A percentile compares a stretch with the other conserved stretches of the same genome.
Evolutionary conservation across 495 filamentous ascomycete genomes (phyloP).

Genomic region (Talaromyces stipitatus): DNA sequence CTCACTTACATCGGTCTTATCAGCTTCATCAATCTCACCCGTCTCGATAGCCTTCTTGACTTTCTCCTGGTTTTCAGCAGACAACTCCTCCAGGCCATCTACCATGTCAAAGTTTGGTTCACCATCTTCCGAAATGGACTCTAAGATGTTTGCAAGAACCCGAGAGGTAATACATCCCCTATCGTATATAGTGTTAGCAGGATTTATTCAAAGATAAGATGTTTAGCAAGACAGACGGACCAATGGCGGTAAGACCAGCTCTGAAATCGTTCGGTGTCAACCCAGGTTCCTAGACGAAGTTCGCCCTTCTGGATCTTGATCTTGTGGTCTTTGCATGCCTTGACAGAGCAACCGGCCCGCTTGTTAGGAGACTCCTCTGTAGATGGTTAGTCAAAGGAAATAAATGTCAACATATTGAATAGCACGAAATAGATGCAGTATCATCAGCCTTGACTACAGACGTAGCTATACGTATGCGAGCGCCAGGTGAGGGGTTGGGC

Average conservation of each 20-base stretch:
- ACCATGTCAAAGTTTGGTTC: conserved; percentile 33
- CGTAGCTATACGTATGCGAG: neutral
- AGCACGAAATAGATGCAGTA: neutral
- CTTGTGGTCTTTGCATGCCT: conserved; percentile 53
- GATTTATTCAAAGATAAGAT: conserved; percentile 8
- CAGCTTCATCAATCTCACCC: conserved; percentile 68
- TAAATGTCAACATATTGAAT: neutral
- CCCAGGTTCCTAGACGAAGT: conserved; percentile 61
- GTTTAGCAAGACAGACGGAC: conserved; percentile 35
- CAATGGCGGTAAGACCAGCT: conserved; percentile 71
- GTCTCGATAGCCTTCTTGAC: conserved; percentile 52
- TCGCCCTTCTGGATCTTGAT: conserved; percentile 72
- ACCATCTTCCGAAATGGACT: conserved; percentile 24
- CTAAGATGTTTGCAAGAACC: conserved; percentile 48
- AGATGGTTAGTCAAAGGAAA: conserved; percentile 11
- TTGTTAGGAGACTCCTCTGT: conserved; percentile 52
- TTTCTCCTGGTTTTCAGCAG: conserved; percentile 54
- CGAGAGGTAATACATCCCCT: conserved; percentile 78
- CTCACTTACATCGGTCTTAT: conserved; percentile 11
- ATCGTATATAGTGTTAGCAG: neutral
- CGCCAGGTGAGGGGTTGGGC: neutral
- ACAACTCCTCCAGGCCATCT: conserved; percentile 68
- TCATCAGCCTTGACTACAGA: neutral
- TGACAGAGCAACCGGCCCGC: conserved; percentile 62
- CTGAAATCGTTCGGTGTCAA: conserved; percentile 42